Base-by-base conservation (phyloP, 768 basidiomycete genomes). In the Xanthoconium purpureum region DNA sequence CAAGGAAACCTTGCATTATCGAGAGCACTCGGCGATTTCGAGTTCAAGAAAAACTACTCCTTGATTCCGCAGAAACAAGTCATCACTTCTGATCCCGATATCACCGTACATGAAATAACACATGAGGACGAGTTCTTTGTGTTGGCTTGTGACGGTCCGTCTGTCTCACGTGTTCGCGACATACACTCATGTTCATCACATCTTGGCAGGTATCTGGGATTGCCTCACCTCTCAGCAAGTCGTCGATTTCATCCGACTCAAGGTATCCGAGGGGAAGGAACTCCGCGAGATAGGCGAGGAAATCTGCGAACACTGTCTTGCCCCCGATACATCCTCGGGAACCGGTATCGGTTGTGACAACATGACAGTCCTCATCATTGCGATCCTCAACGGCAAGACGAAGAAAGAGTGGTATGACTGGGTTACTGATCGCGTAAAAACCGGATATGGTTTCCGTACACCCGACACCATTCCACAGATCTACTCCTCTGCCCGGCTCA, bases 341-440 rank as follows among this genome's bases (percentile, higher is more conserved):
- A 84, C 85, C 43, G 97, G 97, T 13, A 91, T 98, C 60, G 97
- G 97, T 18, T 98, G 96, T 71, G 97, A 99, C 76, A 98, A 99
- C 77, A 99, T 99, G 97, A 99, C 97, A 0, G 77, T 97, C 47
- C 80, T 98, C 63, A 83, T 99, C 50, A 82, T 98, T 55, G 97
- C 92, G 8, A 72, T 99, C 44, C 80, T 95, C 33, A 82, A 89
- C 59, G 95, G 91, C 39, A 84, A 85, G 57, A 90, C 92, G n/a
- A 84, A 87, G 70, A 88, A 91, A 61, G 85, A 94, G 67, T 98
- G 97, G 97, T 90, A 91, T 66, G 70, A 80, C 37, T 98, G 96
- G 96, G 72, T 99, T 56, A 82, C 78, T 45, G 83, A 93, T 48
- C 85, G 95, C 38, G 90, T 95, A 46, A 80, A 91, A 68, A 79